phyloP scores from a whole-genome alignment of 345 rosid species.

The Aquilaria yunnanensis region DNA sequence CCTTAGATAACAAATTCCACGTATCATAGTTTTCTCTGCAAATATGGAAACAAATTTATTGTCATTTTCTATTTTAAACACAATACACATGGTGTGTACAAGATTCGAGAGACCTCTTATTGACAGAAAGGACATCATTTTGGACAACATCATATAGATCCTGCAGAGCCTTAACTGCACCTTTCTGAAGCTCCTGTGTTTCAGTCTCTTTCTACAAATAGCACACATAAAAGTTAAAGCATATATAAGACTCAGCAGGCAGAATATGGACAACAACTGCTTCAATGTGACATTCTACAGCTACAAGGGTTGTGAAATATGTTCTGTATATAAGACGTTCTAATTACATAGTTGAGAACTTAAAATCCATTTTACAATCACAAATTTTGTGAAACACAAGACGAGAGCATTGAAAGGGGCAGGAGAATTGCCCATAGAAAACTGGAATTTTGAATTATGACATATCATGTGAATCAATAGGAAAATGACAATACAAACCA shows the following conservation, averaged over 20 bases:
- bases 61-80: background rate
- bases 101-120: slow-evolving; percentile 56
- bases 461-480: background rate
- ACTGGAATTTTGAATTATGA: background rate
- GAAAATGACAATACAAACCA: slow-evolving; percentile 43
- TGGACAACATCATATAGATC: slow-evolving; percentile 96
- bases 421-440: background rate
- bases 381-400: background rate
- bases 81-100: slow-evolving; percentile 4
- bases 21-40: slow-evolving; percentile 71
- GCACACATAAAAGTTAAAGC: background rate
- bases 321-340: background rate
- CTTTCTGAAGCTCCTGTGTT: slow-evolving; percentile 61
- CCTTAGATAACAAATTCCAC: slow-evolving; percentile 70
- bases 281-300: too few relatives aligned
- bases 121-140: slow-evolving; percentile 61
- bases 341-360: background rate
- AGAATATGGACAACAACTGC: background rate
- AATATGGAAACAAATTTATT: slow-evolving; percentile 13
- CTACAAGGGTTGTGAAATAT: too few relatives aligned
- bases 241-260: background rate
- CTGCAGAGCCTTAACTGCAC: slow-evolving; percentile 87
- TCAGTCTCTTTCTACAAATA: slow-evolving; percentile 54
- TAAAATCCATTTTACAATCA: background rate
- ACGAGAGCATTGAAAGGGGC: background rate